Evolutionary conservation across 176 grass and related monocot genomes (phyloP), one percentile per base, ranked within the genome.

Genomic region (Cymbopogon citratus): DNA sequence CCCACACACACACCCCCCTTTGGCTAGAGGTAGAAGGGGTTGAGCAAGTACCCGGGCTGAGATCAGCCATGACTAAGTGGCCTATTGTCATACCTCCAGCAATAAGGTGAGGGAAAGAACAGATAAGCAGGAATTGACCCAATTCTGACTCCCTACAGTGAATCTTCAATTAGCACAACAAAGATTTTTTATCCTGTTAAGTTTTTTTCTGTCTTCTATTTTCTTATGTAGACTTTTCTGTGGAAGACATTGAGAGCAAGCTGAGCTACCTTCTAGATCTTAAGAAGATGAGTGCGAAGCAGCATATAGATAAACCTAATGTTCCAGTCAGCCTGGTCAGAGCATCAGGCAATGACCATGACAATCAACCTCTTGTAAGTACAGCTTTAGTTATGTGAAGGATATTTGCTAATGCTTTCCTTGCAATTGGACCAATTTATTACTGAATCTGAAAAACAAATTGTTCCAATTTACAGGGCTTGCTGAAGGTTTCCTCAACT

Each of bases 251-350:
- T n/a, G 45, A 52, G 16, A 74, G 9, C 45, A 52, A 29, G 45
- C 26, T 52, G 29, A 52, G 44, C 71, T 52, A 74, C 27, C 71
- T 74, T 74, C 71, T 74, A 52, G 45, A 74, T 52, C 71, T 74
- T 74, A 52, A 33, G 27, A 74, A 12, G 9, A 74, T 29, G 16
- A 2, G 4, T 18, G 15, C 21, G 9, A 52, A 33, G 9, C 43
- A 31, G 4, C 26, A 45, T 10, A 28, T 16, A 74, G 3, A 9
- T 49, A 31, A 7, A 49, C 16, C 26, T 73, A 73, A 29, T 51
- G 44, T 31, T 73, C 71, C 71, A 73, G 21, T 15, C 44, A 73
- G 71, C 44, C 15, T 74, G 45, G 27, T 74, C 28, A 21, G 71
- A 52, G 16, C 45, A 52, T 74, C 71, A 51, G 27, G 27, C 16